Base-by-base conservation (phyloP, 148 eudicot genomes). In the Silene latifolia region DNA sequence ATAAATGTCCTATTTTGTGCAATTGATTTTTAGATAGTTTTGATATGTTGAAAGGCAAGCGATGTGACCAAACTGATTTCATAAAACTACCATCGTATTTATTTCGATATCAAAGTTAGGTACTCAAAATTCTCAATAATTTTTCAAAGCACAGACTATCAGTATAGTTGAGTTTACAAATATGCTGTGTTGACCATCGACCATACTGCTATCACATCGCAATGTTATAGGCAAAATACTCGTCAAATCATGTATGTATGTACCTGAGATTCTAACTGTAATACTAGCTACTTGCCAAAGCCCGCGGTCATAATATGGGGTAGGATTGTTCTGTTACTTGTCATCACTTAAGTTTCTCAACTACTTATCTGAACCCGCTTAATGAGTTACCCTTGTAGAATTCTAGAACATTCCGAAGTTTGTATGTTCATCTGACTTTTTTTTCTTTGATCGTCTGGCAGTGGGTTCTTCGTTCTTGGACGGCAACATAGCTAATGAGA, bases 391-490 rank as follows among this genome's bases (percentile, higher is more conserved):
- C 35, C 48, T 23, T 74, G 57, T 53, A 67, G 51, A 35, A 27
- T 19, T 63, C 42, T 60, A 1, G 23, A 18, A 19, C 19, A 12
- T 59, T 14, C 20, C 15, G 44, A 80, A 35, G 13, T 57, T 44
- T 20, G 18, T 20, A 72, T 44, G 35, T 20, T 51, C 48, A 71
- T 14, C 66, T 62, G 25, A 7, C 47, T 53, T 53, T 74, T 72
- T 72, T 57, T 27, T 27, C 15, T 11, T 59, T 12, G 48, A 76
- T 19, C 18, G 48, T 61, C 14, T 76, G 48, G 69, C 77, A 80
- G 83, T 48, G 60, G 56, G 48, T 54, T 60, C 80, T 35, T 18
- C 77, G 2, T 72, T 65, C 69, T 72, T 72, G 73, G 69, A 72
- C 21, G 32, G 48, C 25, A 20, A 46, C 47, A 70, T 63, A 67